phyloP scores from a whole-genome alignment of 495 filamentous ascomycete genomes.

The Lophiotrema nucula region DNA sequence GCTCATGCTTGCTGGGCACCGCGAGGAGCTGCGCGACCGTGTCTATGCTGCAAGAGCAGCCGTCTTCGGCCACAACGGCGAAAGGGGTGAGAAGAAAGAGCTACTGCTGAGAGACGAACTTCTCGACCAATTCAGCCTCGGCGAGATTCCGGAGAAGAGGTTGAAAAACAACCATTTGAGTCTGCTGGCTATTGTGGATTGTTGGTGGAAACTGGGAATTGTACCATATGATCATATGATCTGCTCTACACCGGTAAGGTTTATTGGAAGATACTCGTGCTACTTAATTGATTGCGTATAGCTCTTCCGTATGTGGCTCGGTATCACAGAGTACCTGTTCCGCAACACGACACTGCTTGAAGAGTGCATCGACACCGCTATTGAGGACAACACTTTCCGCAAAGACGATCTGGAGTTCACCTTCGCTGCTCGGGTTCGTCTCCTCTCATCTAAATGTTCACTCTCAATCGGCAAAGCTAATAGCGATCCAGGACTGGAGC shows the following conservation, averaged over 20 bases:
- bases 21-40: slow-evolving; percentile 73
- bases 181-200: slow-evolving; percentile 97
- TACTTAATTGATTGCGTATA: slow-evolving; percentile 33
- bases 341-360: slow-evolving; percentile 78
- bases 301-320: slow-evolving; percentile 96
- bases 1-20: slow-evolving; percentile 84
- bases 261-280: neutral
- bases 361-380: slow-evolving; percentile 79
- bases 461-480: too few species aligned
- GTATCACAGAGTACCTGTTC: slow-evolving; percentile 95
- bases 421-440: slow-evolving; percentile 76
- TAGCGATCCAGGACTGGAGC: slow-evolving; percentile 66
- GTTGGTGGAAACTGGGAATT: slow-evolving; percentile 89
- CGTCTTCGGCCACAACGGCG: slow-evolving; percentile 66
- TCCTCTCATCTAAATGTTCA: neutral
- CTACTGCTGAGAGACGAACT: slow-evolving; percentile 77
- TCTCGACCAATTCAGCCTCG: slow-evolving; percentile 81
- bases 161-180: slow-evolving; percentile 88
- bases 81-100: slow-evolving; percentile 45
- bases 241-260: slow-evolving; percentile 82
- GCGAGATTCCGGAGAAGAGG: slow-evolving; percentile 61
- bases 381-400: slow-evolving; percentile 83
- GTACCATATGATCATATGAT: slow-evolving; percentile 99
- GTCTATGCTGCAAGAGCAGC: slow-evolving; percentile 74
- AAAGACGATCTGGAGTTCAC: slow-evolving; percentile 95